Evolutionary conservation across 805 yeast species (phyloP).

Genomic region (Candida quercuum): DNA sequence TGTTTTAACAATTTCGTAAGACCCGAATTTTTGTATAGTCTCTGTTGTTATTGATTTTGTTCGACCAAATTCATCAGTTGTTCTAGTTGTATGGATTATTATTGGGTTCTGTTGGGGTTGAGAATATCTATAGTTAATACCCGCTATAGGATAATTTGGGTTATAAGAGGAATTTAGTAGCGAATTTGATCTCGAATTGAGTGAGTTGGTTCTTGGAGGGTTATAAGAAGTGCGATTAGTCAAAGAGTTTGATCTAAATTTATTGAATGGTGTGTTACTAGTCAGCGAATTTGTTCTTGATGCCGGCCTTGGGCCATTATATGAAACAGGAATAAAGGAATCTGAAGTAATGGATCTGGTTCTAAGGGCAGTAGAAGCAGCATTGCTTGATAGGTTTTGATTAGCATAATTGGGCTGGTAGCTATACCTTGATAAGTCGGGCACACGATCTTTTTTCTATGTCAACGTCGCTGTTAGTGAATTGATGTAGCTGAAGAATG

Average conservation of each 20-base stretch:
- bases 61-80: constrained; percentile 44
- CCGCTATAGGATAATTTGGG: no score
- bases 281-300: constrained; percentile 1
- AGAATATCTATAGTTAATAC: constrained; percentile 8
- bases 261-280: constrained; percentile 19
- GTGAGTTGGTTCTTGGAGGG: constrained; percentile 10
- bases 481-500: no score
- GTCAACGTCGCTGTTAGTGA: no score
- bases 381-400: constrained; percentile 15
- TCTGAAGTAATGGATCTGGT: constrained; percentile 19
- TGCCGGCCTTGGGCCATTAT: neutral
- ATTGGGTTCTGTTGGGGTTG: constrained; percentile 11
- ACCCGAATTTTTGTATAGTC: constrained; percentile 44
- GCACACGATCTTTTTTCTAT: constrained; percentile 22
- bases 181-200: constrained; percentile 17
- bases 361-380: constrained; percentile 18
- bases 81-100: constrained; percentile 45
- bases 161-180: neutral
- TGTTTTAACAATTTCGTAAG: constrained; percentile 42
- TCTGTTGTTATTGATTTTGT: constrained; percentile 51
- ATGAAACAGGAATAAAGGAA: constrained; percentile 8
- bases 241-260: constrained; percentile 20
- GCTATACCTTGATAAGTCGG: constrained; percentile 31
- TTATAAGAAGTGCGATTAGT: constrained; percentile 6
- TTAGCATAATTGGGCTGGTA: constrained; percentile 24